Evolutionary conservation across 805 yeast genomes (phyloP), one percentile per base, ranked within the genome.

Genomic region (Schwanniomyces vanrijiae): DNA sequence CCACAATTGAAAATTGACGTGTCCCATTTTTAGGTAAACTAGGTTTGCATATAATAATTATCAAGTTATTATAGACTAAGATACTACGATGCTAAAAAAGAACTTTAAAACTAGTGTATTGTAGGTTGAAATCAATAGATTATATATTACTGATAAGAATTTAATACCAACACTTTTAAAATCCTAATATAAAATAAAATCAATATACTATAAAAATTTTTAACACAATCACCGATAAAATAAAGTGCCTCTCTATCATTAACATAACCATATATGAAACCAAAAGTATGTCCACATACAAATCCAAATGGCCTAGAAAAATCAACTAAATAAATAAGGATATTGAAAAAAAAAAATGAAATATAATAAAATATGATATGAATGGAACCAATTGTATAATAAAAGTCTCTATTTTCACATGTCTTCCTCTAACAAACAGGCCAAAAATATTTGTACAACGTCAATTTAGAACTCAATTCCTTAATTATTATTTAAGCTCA

Each of bases 401-500:
- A 26, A 26, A 5, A 26, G 29, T 10, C 29, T 26, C 10, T 26
- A 9, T 13, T 26, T 26, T 26, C 29, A 26, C 29, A 26, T n/a
- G n/a, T n/a, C n/a, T n/a, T n/a, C n/a, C n/a, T n/a, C n/a, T n/a
- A n/a, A n/a, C n/a, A n/a, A n/a, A n/a, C n/a, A n/a, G n/a, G n/a
- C n/a, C n/a, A n/a, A n/a, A n/a, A n/a, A n/a, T n/a, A n/a, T n/a
- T n/a, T n/a, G n/a, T n/a, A n/a, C n/a, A n/a, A n/a, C n/a, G n/a
- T n/a, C n/a, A 18, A 6, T 6, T 31, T 16, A 14, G 35, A 2
- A 6, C 4, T 7, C 14, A 31, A 14, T 11, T 14, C 41, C 16
- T 28, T 39, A 47, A 21, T 54, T 44, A 37, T 57, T 54, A 47
- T 64, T 63, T 47, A 67, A 68, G 49, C 60, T 69, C 50, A 66